Percentiles rank a stretch among this genome's conserved stretches.
Conservation (phyloP, 2,329 filamentous ascomycete genomes). For the Pseudocercospora pini-densiflorae region DNA sequence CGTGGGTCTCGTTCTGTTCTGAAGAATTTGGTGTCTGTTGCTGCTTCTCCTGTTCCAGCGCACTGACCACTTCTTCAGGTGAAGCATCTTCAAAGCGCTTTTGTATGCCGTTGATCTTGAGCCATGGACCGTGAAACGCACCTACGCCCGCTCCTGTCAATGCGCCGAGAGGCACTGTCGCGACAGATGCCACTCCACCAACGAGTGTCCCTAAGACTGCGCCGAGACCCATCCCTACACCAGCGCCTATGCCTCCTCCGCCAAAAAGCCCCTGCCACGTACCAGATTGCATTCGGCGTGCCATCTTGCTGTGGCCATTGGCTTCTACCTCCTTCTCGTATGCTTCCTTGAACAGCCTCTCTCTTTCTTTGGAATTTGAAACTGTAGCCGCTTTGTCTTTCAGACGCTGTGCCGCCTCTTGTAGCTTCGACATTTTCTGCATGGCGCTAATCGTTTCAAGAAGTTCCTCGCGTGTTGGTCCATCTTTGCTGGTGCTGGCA, state of each 20-base stretch:
- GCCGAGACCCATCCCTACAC: slow-evolving; percentile 47
- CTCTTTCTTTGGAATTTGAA: slow-evolving; percentile 34
- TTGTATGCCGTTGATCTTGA: slow-evolving; percentile 40
- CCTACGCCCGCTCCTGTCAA: slow-evolving; percentile 47
- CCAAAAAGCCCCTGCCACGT: slow-evolving; percentile 48
- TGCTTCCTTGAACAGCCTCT: slow-evolving; percentile 35
- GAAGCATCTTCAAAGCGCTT: slow-evolving; percentile 26
- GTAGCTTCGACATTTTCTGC: slow-evolving; percentile 30
- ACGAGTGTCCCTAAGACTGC: slow-evolving; percentile 42
- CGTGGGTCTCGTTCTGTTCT: not conserved
- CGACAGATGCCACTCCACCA: slow-evolving; percentile 37
- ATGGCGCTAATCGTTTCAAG: slow-evolving; percentile 30
- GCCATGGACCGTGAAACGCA: slow-evolving; percentile 48
- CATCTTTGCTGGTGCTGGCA: not conserved
- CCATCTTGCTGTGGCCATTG: slow-evolving; percentile 34
- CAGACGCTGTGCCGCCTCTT: slow-evolving; percentile 27
- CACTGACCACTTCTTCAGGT: slow-evolving; percentile 26
- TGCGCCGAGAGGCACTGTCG: slow-evolving; percentile 3
- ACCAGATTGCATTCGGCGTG: slow-evolving; percentile 37
- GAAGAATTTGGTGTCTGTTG: not conserved
- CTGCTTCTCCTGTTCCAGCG: slow-evolving; percentile 23
- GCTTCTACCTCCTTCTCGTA: slow-evolving; percentile 40
- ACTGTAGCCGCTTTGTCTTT: slow-evolving; percentile 30
- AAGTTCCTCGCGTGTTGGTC: slow-evolving; percentile 26
- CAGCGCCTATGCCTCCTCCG: slow-evolving; percentile 49